Base-by-base conservation (phyloP, 805 yeast species). In the Yamadazyma nakazawae region DNA sequence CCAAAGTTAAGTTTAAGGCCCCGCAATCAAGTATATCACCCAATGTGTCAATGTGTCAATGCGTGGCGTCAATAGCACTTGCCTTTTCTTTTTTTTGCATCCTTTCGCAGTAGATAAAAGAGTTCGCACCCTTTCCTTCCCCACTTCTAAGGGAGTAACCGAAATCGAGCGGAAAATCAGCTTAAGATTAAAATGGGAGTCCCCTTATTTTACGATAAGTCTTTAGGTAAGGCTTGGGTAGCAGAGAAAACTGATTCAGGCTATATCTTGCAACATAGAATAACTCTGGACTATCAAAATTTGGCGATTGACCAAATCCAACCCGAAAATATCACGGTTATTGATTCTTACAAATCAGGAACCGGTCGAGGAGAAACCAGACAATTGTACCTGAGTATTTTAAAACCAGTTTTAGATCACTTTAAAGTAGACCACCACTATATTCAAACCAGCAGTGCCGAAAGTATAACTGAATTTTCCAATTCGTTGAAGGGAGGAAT, bases 321-420 rank as follows among this genome's bases (percentile, higher is more conserved):
- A 12, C 37, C 19, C 17, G 35, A 38, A 28, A 43, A 30, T 24
- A 12, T 45, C 25, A 28, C 43, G 25, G 60, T 80, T 1, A 55
- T 79, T n/a, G 84, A 80, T 50, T 79, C 84, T 1, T 52, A 73
- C 4, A 63, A 61, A 17, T 76, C 84, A 0, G 84, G 84, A 1
- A 66, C 64, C 0, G 76, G 80, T 8, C 59, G 75, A 56, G 25
- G 35, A 19, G 54, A 5, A 35, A 45, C 24, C 48, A 51, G 19
- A 60, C 42, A 77, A 49, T 55, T 81, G 10, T 81, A 78, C 54
- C 28, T 47, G 1, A 52, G 60, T 1, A 62, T 82, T 0, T 48
- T 85, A 5, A 46, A 59, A 25, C 87, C 88, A 3, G 49, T 83
- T 1, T 67, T 85, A 2, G 55, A 59, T 0, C 46, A 52, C 6